phyloP scores from a whole-genome alignment of 2,329 filamentous ascomycete species.

The Exophiala aquamarina region DNA sequence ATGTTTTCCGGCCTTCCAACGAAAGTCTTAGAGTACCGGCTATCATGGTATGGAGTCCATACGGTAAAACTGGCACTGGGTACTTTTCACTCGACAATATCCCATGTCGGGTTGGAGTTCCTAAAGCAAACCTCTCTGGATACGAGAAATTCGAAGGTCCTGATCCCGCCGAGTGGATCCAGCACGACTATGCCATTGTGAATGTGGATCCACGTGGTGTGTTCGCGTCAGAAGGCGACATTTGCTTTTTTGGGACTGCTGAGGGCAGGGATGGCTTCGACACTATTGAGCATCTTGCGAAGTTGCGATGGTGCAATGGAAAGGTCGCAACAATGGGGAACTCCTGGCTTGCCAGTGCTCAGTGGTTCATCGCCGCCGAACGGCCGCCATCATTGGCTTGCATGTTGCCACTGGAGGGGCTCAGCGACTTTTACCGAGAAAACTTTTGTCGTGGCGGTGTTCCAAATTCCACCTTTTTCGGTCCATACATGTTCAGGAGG shows the following conservation, averaged over 20 bases:
- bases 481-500: too few species aligned
- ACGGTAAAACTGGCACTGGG: conserved; percentile 69
- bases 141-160: conserved; percentile 62
- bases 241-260: conserved; percentile 53
- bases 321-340: conserved; percentile 53
- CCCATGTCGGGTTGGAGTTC: not conserved
- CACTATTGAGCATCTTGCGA: conserved; percentile 53
- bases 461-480: too few species aligned
- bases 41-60: conserved; percentile 69
- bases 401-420: too few species aligned
- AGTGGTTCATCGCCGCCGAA: too few species aligned
- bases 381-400: too few species aligned
- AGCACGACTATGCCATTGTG: conserved; percentile 55
- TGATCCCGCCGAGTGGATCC: conserved; percentile 57
- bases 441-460: too few species aligned
- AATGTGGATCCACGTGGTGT: conserved; percentile 54
- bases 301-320: conserved; percentile 50
- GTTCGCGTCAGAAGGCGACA: conserved; percentile 51
- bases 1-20: not conserved
- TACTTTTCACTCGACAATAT: conserved; percentile 1
- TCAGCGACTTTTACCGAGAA: too few species aligned
- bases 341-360: conserved; percentile 53
- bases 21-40: conserved; percentile 49
- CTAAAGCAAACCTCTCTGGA: conserved; percentile 50
- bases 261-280: conserved; percentile 53